These are phyloP conservation scores for Kwoniella newhampshirensis DNA, from an alignment of 768 basidiomycete genomes.

Conservation along the genomic window DNA sequence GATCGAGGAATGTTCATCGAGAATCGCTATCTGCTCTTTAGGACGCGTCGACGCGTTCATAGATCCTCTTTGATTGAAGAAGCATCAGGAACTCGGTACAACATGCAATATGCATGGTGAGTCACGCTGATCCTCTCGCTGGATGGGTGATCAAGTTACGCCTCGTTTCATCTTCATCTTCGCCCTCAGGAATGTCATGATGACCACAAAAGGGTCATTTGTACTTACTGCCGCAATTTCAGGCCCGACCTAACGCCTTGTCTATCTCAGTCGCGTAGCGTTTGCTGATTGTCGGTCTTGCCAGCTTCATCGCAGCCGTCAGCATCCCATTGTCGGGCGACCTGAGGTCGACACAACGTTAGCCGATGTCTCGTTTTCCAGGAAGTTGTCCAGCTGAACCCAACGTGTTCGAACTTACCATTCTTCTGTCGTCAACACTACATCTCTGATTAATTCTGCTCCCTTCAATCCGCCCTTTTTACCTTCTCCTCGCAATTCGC, in stretches of 20 bases:
- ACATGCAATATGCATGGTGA: too few species aligned
- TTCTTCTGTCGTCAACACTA: constrained; percentile 47
- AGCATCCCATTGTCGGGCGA: constrained; percentile 49
- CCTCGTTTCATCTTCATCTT: not conserved
- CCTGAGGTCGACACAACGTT: constrained; percentile 15
- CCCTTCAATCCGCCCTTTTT: constrained; percentile 47
- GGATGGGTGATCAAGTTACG: not conserved
- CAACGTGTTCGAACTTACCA: constrained; percentile 37
- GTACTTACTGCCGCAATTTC: not conserved
- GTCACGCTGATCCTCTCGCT: too few species aligned
- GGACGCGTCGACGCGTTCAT: too few species aligned
- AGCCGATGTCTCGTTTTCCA: not conserved
- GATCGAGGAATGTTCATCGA: too few species aligned
- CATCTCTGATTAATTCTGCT: constrained; percentile 39
- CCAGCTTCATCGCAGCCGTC: constrained; percentile 51
- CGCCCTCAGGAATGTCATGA: not conserved
- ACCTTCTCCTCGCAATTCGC: constrained; percentile 34
- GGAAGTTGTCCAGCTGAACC: not conserved
- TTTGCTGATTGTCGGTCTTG: constrained; percentile 34
- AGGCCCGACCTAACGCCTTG: constrained; percentile 1
- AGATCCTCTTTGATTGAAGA: too few species aligned
- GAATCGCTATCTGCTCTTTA: too few species aligned
- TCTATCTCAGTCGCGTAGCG: constrained; percentile 39
- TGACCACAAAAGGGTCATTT: not conserved
- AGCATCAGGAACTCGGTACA: too few species aligned